Evolutionary conservation across 495 filamentous ascomycete species (phyloP), one percentile per base, ranked within the genome.

Genomic region (Daldinia childiae): DNA sequence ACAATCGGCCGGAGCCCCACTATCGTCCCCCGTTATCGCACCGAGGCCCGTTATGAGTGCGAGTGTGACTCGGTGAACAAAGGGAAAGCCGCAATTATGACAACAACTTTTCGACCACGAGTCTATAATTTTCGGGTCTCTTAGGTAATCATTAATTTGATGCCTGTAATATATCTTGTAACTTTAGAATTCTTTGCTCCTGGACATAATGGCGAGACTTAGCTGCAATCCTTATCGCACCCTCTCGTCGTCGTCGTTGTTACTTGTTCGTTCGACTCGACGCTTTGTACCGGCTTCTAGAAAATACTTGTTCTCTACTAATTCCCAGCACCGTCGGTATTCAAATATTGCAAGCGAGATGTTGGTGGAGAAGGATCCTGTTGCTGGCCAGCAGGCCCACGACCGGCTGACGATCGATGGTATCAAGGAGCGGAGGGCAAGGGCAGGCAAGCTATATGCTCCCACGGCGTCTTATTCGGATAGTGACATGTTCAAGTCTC

Each of bases 401-500:
- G 85, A 88, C 63, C 88, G 90, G 39, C 82, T 97, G 74, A 92
- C 91, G 36, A 81, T 93, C 77, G 85, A 90, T 68, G 89, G 87
- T 17, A 88, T 98, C 56, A 72, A 85, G 26, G 90, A 85, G 9
- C 82, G 92, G 74, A 86, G 95, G 41, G 86, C 84, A 57, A 93
- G 90, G 77, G 83, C 85, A 17, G 89, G 89, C 1, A 86, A 87
- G 65, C 81, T 95, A 39, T 84, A 88, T 61, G 90, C 89, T 36
- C 91, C 90, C n/a, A 86, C 92, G 50, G 95, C 95, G 32, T 91
- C 94, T 15, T 83, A 85, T 43, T 89, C 90, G 17, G 90, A 87
- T 79, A 93, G 90, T 80, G 91, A 93, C 64, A 89, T 92, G 84
- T 99, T 95, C 80, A 97, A 97, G 82, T 88, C 87, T 56, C 83